Conservation (phyloP, 306 rosid species). For the Benincasa hispida region DNA sequence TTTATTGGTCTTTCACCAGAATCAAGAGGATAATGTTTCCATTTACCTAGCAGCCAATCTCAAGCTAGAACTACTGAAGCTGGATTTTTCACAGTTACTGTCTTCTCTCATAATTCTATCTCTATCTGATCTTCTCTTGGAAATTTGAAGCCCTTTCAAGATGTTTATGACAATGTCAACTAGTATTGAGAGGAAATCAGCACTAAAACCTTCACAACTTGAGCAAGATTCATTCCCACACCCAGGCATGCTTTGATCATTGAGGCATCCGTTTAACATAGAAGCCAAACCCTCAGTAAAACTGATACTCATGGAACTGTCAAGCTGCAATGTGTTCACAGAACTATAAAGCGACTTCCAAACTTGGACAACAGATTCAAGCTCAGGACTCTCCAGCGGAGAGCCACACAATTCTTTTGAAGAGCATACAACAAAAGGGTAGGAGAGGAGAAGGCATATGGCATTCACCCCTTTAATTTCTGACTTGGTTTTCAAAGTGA, state of each 20-base stretch:
- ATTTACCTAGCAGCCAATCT: slow-evolving; percentile 43
- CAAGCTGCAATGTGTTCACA: slow-evolving; percentile 25
- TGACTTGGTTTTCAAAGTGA: slow-evolving; percentile 27
- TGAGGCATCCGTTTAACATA: slow-evolving; percentile 31
- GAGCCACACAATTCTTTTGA: slow-evolving; percentile 17
- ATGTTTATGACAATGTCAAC: slow-evolving; percentile 40
- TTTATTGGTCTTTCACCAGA: neutral
- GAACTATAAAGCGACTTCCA: slow-evolving; percentile 63
- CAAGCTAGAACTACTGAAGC: slow-evolving; percentile 26
- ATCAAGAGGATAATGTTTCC: slow-evolving; percentile 5
- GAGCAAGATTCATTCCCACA: slow-evolving; percentile 19
- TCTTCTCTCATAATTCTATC: slow-evolving; percentile 16
- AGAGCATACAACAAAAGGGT: slow-evolving; percentile 46
- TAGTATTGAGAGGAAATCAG: slow-evolving; percentile 26
- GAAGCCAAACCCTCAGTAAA: slow-evolving; percentile 40
- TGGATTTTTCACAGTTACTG: slow-evolving; percentile 15
- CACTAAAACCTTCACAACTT: slow-evolving; percentile 22
- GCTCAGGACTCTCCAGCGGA: slow-evolving; percentile 17
- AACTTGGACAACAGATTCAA: slow-evolving; percentile 36
- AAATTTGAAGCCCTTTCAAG: slow-evolving; percentile 33
- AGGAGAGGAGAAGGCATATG: slow-evolving; percentile 38
- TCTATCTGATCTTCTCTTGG: slow-evolving; percentile 18
- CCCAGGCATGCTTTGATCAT: slow-evolving; percentile 25
- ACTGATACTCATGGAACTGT: slow-evolving; percentile 24
- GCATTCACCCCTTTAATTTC: slow-evolving; percentile 24